These are phyloP conservation scores for Colletotrichum siamense DNA, from an alignment of 2,329 filamentous ascomycete species.

Conservation along the genomic window DNA sequence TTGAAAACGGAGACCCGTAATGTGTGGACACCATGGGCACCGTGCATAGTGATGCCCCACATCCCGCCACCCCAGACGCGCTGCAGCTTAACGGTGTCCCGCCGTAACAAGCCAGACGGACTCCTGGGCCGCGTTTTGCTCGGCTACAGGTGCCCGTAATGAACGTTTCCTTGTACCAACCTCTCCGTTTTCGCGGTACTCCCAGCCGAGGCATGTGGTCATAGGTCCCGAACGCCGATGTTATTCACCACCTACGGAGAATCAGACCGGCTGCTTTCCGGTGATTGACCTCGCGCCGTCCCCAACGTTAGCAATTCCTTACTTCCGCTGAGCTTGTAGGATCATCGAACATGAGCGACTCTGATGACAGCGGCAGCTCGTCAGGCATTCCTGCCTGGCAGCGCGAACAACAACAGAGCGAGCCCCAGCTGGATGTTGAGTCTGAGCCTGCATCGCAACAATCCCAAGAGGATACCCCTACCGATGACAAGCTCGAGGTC, in stretches of 20 bases:
- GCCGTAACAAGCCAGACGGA: not conserved
- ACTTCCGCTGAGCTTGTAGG: not conserved
- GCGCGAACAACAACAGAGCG: constrained; percentile 23
- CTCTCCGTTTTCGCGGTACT: not conserved
- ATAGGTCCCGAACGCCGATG: constrained; percentile 12
- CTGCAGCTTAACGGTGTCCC: not conserved
- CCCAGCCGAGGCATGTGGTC: constrained; percentile 25
- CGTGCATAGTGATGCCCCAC: constrained; percentile 4
- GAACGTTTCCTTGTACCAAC: not conserved
- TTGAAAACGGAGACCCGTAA: constrained; percentile 14
- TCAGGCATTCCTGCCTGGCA: constrained; percentile 38
- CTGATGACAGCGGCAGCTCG: constrained; percentile 29
- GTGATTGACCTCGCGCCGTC: not conserved
- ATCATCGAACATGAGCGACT: constrained; percentile 34
- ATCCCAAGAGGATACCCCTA: constrained; percentile 5
- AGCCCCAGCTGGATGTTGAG: not conserved
- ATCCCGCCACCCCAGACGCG: not conserved
- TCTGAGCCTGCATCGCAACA: constrained; percentile 6
- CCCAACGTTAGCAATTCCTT: not conserved
- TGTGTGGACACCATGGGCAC: constrained; percentile 11
- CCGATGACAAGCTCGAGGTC: constrained; percentile 56
- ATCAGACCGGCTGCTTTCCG: not conserved
- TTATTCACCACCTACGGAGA: not conserved
- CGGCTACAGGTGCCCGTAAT: not conserved
- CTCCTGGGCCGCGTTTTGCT: not conserved